Evolutionary conservation across 768 basidiomycete species (phyloP), one percentile per base, ranked within the genome.

Genomic region (Guyanaporus albipodus): DNA sequence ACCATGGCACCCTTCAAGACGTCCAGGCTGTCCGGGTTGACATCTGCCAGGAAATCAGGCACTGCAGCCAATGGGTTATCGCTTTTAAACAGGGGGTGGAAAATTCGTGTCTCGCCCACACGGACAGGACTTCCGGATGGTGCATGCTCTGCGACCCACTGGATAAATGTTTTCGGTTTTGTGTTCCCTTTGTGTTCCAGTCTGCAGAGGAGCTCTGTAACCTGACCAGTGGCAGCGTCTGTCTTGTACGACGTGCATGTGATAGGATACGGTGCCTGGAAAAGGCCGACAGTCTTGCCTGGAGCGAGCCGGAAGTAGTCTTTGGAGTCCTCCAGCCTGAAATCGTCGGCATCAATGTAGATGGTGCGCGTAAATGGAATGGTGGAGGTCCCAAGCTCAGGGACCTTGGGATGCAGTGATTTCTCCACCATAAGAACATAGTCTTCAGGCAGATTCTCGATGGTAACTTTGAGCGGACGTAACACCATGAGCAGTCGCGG

Each of bases 221-320:
- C 85, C 42, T 80, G 70, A 19, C 91, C 89, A 0, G 82, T 82
- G 3, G 64, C 59, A 4, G 83, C 73, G 66, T 96, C 85, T 1
- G 76, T 83, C 68, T 83, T 84, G 75, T 85, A 89, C 5, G 88
- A 89, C n/a, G 82, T 87, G 67, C 91, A 95, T 19, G 92, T 93
- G 61, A 99, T 87, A 8, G 94, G 91, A 66, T 83, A 71, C 3
- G 93, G 93, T 14, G 84, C 92, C 63, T 93, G 87, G 76, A 97
- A 95, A 22, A 99, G 72, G 14, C 96, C 96, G 34, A 98, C 96
- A 0, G 92, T 91, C 73, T 97, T 97, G 37, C 94, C 94, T 7
- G 96, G 96, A 14, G 95, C 91, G 37, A 99, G 84, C 33, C 96
- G 85, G 82, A 94, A 98, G 70, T 96, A 99, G 63, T 98, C 94